A percentile compares a stretch with the other conserved stretches of the same genome.
phyloP scores from a whole-genome alignment of 2,329 filamentous ascomycete genomes.

The Colletotrichum orchidophilum region DNA sequence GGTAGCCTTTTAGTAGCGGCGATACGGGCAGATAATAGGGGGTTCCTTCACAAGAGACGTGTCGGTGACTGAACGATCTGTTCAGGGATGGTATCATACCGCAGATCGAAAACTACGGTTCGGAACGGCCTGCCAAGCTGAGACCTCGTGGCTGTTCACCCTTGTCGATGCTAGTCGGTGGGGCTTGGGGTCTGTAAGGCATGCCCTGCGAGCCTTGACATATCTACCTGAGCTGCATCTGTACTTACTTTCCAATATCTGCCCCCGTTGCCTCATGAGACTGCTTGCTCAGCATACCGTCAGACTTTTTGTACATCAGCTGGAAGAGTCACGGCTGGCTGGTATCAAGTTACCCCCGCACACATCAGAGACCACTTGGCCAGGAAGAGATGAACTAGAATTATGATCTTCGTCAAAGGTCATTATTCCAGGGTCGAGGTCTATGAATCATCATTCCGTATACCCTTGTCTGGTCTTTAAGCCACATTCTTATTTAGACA shows the following conservation, averaged over 20 bases:
- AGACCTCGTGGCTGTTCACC: background rate
- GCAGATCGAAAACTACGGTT: constrained; percentile 22
- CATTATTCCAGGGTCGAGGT: background rate
- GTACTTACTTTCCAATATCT: too few relatives aligned
- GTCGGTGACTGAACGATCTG: background rate
- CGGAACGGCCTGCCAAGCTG: background rate
- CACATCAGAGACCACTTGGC: background rate
- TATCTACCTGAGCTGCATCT: too few relatives aligned
- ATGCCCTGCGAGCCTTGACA: too few relatives aligned
- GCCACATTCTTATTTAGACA: background rate
- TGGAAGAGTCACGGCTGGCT: too few relatives aligned
- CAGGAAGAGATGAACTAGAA: background rate
- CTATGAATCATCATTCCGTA: constrained; percentile 24
- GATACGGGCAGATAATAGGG: background rate
- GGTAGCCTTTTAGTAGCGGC: background rate
- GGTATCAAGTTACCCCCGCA: too few relatives aligned
- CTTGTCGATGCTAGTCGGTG: background rate
- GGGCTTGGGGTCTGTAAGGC: background rate
- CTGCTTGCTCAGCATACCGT: too few relatives aligned
- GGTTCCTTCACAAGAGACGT: background rate
- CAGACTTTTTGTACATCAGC: too few relatives aligned
- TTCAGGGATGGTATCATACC: background rate
- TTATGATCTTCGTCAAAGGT: accelerated
- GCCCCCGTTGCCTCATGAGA: too few relatives aligned
- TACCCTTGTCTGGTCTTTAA: background rate